Conservation (phyloP, 2,329 filamentous ascomycete species). For the Sarocladium brachiariae region DNA sequence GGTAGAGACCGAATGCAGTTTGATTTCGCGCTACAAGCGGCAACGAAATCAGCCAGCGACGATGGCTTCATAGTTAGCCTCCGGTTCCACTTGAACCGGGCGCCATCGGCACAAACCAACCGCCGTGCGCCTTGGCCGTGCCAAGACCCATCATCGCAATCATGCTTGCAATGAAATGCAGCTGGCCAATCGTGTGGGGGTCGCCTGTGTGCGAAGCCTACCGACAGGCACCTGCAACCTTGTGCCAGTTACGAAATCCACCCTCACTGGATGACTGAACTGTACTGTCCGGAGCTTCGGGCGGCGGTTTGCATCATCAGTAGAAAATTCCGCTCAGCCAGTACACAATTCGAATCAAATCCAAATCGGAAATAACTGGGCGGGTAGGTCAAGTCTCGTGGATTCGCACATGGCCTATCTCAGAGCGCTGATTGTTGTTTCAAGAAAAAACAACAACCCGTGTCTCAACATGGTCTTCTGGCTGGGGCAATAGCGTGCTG, state of each 20-base stretch:
- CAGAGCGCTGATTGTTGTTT: neutral
- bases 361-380: neutral
- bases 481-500: neutral
- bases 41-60: neutral
- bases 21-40: conserved; percentile 4
- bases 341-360: neutral
- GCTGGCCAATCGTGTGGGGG: neutral
- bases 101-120: neutral
- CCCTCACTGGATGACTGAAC: no score
- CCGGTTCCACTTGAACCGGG: neutral
- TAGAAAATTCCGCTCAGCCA: no score
- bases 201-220: no score
- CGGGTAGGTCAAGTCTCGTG: neutral
- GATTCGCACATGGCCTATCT: neutral
- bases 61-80: conserved; percentile 2
- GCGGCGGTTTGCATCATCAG: no score
- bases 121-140: neutral
- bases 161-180: neutral
- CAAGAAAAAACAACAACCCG: neutral
- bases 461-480: neutral
- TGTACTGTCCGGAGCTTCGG: no score
- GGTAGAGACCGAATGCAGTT: neutral
- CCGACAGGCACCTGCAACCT: no score
- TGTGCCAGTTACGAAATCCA: no score
- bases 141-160: neutral